Conservation (phyloP, 495 filamentous ascomycete species). For the Cercophora newfieldiana region DNA sequence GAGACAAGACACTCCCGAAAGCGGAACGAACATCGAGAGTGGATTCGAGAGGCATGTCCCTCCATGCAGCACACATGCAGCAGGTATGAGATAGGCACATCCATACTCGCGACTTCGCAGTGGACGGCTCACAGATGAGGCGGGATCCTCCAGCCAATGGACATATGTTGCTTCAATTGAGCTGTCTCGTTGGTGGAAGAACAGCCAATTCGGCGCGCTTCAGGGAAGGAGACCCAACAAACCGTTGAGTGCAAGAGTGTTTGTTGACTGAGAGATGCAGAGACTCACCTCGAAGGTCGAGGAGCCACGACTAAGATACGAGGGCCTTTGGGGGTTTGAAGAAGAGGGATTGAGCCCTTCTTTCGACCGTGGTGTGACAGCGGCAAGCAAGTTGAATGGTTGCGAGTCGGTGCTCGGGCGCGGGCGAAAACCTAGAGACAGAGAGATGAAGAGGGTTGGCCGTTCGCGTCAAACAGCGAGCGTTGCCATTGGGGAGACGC, state of each 20-base stretch:
- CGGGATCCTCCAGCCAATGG: background rate
- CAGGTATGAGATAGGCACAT: background rate
- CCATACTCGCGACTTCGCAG: background rate
- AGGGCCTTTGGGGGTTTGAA: background rate
- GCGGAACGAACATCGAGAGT: no score
- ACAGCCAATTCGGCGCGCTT: background rate
- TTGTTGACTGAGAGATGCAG: no score
- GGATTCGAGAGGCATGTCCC: background rate
- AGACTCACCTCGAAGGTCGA: no score
- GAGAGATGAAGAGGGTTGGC: background rate
- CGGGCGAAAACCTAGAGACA: background rate
- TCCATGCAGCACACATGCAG: background rate
- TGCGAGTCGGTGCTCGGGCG: background rate
- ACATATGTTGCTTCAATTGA: background rate
- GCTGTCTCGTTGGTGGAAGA: conserved; percentile 6
- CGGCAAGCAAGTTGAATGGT: background rate
- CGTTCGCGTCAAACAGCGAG: conserved; percentile 2
- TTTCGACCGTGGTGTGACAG: background rate
- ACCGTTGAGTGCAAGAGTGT: background rate
- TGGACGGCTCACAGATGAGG: background rate
- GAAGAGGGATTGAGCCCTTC: conserved; percentile 1
- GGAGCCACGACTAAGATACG: no score
- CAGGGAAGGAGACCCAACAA: background rate
- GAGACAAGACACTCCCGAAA: background rate
- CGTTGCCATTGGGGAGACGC: background rate